Base-by-base conservation (phyloP, 2,329 filamentous ascomycete species). In the Fusarium torreyae region DNA sequence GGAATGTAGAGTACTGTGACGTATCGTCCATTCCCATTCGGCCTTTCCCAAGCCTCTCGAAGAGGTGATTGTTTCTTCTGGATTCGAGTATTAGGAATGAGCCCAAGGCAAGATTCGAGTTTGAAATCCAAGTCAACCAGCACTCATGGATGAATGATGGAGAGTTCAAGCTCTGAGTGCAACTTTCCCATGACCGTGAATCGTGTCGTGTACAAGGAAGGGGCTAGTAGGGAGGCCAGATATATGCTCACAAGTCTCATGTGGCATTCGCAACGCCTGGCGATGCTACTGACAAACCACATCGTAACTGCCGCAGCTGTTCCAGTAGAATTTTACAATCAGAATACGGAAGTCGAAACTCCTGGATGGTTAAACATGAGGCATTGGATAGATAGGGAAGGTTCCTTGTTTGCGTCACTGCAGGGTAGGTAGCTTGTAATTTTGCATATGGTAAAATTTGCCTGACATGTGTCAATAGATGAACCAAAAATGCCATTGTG, bases 11-110 rank as follows among this genome's bases (percentile, higher is more conserved):
- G 34, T 18, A 20, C 18, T 45, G 52, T 10, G 38, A 33, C 22
- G 15, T 24, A 44, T 50, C 53, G 34, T 58, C 57, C 69, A 71
- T 71, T 45, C 65, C 64, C 40, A 24, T 44, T 10, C 34, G 9
- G 43, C n/a, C 17, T 34, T 20, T 24, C 31, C 18, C 40, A 15
- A 28, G 17, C 13, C 40, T 54, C 24, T 20, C 40, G n/a, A 11
- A 18, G 34, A 26, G 40, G 36, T 10, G 10, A 11, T 22, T 15
- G 15, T 8, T 33, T 52, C 46, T 36, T 46, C 24, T 15, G n/a
- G 39, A 14, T 51, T 18, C 7, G 39, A 34, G 22, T 18, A 43
- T 20, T 22, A 49, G 20, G n/a, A 49, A 13, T 22, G 26, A 26
- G 20, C 52, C 36, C 22, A 26, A 7, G 9, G 39, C 14, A 9